Evolutionary conservation across 306 rosid species (phyloP), one percentile per base, ranked within the genome.

Genomic region (Vachellia pachyceras): DNA sequence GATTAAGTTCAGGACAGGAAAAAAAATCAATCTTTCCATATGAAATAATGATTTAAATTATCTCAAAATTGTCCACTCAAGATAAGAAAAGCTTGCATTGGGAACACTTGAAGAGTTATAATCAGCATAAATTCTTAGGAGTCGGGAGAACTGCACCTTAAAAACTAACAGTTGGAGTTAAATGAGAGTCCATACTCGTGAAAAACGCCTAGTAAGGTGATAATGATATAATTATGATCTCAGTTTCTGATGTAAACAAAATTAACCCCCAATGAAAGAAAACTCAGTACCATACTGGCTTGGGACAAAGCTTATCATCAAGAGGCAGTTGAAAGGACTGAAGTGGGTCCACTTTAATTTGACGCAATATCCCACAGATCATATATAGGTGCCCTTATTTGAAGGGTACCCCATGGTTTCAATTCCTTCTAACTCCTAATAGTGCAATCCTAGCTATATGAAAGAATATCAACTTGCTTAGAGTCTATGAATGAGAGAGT

Each of bases 11-110:
- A 35, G 7, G 0, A 63, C 13, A 49, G 1, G 33, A 2, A 13
- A 33, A 55, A 55, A 22, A n/a, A 1, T 5, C 12, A 57, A 57
- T 61, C 40, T 63, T 33, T 33, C 14, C 40, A 29, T 33, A 11
- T 9, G 8, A 33, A 33, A 35, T 3, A 63, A 52, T 17, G 13
- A 49, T 41, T 41, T 22, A 39, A 17, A 55, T 37, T 33, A 55
- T 70, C 55, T 72, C 70, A 75, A 20, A 15, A 15, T 63, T 54
- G 79, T 82, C 84, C 72, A 70, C 47, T 49, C 36, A 49, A 55
- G 79, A 80, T 79, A 71, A 76, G 44, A 45, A 82, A 80, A 40
- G 55, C 22, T 72, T 61, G 68, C 74, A 75, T 68, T 86, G 65
- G 49, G 80, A 74, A 72, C 84, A 45, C 71, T 73, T 29, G 33